Base-by-base conservation (phyloP, 2,329 filamentous ascomycete species). In the Xylariomycetidae sp. region DNA sequence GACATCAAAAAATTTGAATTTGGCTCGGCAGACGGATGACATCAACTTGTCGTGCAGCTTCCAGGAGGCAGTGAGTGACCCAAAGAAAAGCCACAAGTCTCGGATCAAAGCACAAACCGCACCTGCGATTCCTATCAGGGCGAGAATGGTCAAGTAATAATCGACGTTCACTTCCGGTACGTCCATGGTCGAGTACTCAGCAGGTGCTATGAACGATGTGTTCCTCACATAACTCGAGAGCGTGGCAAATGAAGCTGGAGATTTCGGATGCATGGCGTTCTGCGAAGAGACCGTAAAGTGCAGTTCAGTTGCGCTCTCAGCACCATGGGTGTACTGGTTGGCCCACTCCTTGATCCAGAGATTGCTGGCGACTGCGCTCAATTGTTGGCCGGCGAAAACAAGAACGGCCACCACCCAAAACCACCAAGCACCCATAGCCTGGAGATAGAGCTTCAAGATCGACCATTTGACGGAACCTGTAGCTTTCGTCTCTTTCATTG, bases 1-100 rank as follows among this genome's bases (percentile, higher is more conserved):
- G 2, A 90, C 85, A 54, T 98, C 92, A 53, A 98, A 98, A 66
- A 98, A 98, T 56, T 86, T 88, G 70, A 98, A 97, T 57, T 88
- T 90, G 18, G 92, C 92, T 46, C 89, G 80, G 11, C 87, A 84
- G 16, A 98, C 80, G 2, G 84, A 72, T 17, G 77, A 72, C 57
- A 98, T 83, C 34, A 98, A 69, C 22, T 76, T 70, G 45, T 82
- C 73, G 57, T 98, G 92, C 14, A 98, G 79, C 47, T 80, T 82
- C 66, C 77, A 82, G 16, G 92, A 97, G 3, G 92, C 92, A 16
- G 82, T 83, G 29, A 97, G 69, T 5, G 92, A 96, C 3, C 92
- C 92, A 56, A 83, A 85, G 67, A 98, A 98, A 16, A 98, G 73
- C 65, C 94, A 88, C 29, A 85, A 71, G 56, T 98, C 92, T 42